Evolutionary conservation across 1,139 yeast species (phyloP).

Genomic region (Yueomyces sp.): DNA sequence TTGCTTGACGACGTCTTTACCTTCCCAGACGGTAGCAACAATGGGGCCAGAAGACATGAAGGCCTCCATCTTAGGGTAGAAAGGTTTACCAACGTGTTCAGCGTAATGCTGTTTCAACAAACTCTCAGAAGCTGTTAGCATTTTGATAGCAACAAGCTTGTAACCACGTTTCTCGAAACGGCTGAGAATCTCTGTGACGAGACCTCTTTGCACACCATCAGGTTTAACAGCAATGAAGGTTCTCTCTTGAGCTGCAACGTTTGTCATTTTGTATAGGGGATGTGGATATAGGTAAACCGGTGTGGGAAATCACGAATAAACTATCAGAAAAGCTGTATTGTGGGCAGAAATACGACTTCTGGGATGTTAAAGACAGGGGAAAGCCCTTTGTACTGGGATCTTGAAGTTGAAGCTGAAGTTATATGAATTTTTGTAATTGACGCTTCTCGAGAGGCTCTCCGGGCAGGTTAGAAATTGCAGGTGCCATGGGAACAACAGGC

Average conservation of each 20-base stretch:
- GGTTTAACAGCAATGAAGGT: slow-evolving; percentile 99
- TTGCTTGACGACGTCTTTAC: slow-evolving; percentile 97
- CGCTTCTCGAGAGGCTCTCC: too few species aligned
- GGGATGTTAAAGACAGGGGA: too few species aligned
- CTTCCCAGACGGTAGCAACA: slow-evolving; percentile 99
- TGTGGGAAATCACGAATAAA: too few species aligned
- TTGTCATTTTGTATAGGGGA: too few species aligned
- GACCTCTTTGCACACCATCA: slow-evolving; percentile 99
- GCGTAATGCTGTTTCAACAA: slow-evolving; percentile 89
- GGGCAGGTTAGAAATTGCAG: too few species aligned
- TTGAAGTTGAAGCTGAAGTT: too few species aligned
- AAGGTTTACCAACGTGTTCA: slow-evolving; percentile 91
- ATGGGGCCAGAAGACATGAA: slow-evolving; percentile 99
- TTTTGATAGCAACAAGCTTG: slow-evolving; percentile 94
- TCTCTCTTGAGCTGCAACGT: slow-evolving; percentile 42
- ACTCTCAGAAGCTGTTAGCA: slow-evolving; percentile 75
- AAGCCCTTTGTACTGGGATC: too few species aligned
- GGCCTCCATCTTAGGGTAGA: slow-evolving; percentile 89
- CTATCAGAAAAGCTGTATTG: too few species aligned
- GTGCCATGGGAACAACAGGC: too few species aligned
- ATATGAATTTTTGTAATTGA: too few species aligned
- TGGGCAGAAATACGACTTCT: too few species aligned
- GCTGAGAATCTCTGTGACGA: slow-evolving; percentile 75
- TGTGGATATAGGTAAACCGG: too few species aligned
- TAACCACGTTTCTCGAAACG: slow-evolving; percentile 96